A percentile compares a stretch with the other conserved stretches of the same genome.
Evolutionary conservation across 768 basidiomycete species (phyloP).

Genomic region (Austroboletus eburneus): DNA sequence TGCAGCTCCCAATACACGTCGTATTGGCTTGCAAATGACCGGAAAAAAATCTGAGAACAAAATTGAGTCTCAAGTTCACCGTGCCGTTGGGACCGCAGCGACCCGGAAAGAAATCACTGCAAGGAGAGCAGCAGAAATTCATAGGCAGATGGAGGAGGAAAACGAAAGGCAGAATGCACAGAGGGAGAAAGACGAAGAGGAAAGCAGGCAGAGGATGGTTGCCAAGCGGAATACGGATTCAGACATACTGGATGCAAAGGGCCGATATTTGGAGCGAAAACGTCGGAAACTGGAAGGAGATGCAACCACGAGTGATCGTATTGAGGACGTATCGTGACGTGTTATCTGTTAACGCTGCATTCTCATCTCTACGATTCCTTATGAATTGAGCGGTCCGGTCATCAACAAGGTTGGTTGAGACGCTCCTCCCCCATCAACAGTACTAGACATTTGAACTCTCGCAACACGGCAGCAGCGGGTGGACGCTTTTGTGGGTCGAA

Average conservation of each 20-base stretch:
- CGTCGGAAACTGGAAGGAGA: conserved; percentile 61
- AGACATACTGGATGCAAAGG: conserved; percentile 69
- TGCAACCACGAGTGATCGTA: not conserved
- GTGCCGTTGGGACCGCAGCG: conserved; percentile 83
- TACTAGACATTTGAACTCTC: conserved; percentile 48
- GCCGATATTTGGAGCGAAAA: conserved; percentile 78
- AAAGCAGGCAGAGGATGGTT: conserved; percentile 61
- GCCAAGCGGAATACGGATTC: conserved; percentile 71
- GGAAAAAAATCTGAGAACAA: conserved; percentile 23
- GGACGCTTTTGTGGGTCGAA: conserved; percentile 51
- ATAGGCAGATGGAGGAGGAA: conserved; percentile 75
- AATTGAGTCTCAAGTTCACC: conserved; percentile 46
- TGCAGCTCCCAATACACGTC: conserved; percentile 74
- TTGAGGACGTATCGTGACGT: conserved; percentile 12
- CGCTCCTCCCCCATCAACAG: conserved; percentile 38
- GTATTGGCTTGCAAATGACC: conserved; percentile 46
- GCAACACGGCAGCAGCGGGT: conserved; percentile 42
- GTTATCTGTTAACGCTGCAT: not conserved
- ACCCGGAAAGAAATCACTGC: conserved; percentile 79
- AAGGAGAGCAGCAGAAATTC: conserved; percentile 74
- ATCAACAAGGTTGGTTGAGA: conserved; percentile 16
- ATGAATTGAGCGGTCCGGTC: not conserved
- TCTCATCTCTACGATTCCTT: not conserved
- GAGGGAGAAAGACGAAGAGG: conserved; percentile 55
- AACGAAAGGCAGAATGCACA: conserved; percentile 52